Conservation (phyloP, 305 asterid genomes). For the Fraxinus floribunda region DNA sequence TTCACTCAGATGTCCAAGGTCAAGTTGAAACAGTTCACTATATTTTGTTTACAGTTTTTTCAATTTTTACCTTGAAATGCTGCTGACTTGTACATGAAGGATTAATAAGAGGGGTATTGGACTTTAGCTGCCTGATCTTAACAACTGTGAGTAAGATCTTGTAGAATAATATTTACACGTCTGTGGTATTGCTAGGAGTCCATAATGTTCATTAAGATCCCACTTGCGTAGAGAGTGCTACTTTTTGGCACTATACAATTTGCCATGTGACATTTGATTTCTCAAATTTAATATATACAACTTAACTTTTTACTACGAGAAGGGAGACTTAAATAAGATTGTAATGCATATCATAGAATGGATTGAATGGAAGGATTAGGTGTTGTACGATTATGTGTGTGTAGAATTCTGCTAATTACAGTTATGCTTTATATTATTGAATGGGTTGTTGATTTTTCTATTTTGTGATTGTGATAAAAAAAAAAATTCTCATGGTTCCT, state of each 20-base stretch:
- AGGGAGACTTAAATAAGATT: neutral
- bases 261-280: neutral
- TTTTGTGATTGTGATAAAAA: neutral
- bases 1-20: neutral
- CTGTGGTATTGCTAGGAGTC: neutral
- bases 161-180: neutral
- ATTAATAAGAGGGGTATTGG: neutral
- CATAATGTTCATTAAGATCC: neutral
- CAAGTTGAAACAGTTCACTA: neutral
- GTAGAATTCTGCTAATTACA: neutral
- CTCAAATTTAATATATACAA: neutral
- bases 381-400: neutral
- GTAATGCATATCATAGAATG: neutral
- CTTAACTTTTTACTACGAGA: neutral
- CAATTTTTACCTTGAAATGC: neutral
- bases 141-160: neutral
- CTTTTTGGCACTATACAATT: neutral
- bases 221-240: neutral
- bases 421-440: neutral
- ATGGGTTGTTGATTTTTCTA: neutral
- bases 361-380: neutral
- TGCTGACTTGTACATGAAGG: neutral
- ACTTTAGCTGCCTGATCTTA: neutral
- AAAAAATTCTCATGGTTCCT: constrained; percentile 7
- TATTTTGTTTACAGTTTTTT: neutral